Conservation (phyloP, 2,329 filamentous ascomycete species). For the Sclerotinia sclerotiorum region DNA sequence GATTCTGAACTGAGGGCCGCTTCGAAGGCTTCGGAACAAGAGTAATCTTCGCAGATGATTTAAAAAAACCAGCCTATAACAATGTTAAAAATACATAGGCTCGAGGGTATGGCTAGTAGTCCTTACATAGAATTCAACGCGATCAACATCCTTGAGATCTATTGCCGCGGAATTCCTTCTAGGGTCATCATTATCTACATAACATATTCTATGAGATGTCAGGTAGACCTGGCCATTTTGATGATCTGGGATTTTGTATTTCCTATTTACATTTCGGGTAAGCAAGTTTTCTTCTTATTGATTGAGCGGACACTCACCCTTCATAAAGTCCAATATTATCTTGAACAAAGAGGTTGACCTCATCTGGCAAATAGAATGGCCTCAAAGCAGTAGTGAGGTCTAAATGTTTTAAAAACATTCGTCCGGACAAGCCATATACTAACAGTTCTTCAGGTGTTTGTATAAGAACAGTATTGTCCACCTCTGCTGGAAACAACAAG, state of each 20-base stretch:
- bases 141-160: conserved; percentile 87
- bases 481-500: conserved; percentile 5
- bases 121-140: conserved; percentile 81
- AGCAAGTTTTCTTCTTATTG: background rate
- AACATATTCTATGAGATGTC: conserved; percentile 93
- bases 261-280: conserved; percentile 52
- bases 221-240: conserved; percentile 96
- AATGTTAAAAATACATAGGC: conserved; percentile 30
- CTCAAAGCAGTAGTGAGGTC: conserved; percentile 95
- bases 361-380: conserved; percentile 88
- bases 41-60: conserved; percentile 92
- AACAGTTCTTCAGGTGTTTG: conserved; percentile 15
- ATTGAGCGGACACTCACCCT: conserved; percentile 63
- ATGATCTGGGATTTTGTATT: conserved; percentile 90
- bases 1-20: conserved; percentile 57
- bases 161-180: conserved; percentile 81
- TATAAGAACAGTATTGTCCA: conserved; percentile 6
- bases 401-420: conserved; percentile 95
- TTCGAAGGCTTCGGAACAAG: conserved; percentile 79
- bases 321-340: conserved; percentile 97
- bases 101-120: background rate
- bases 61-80: conserved; percentile 78
- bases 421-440: conserved; percentile 55
- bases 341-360: conserved; percentile 93
- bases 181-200: conserved; percentile 85